phyloP scores from a whole-genome alignment of 805 yeast species.

The Candida succiphila region DNA sequence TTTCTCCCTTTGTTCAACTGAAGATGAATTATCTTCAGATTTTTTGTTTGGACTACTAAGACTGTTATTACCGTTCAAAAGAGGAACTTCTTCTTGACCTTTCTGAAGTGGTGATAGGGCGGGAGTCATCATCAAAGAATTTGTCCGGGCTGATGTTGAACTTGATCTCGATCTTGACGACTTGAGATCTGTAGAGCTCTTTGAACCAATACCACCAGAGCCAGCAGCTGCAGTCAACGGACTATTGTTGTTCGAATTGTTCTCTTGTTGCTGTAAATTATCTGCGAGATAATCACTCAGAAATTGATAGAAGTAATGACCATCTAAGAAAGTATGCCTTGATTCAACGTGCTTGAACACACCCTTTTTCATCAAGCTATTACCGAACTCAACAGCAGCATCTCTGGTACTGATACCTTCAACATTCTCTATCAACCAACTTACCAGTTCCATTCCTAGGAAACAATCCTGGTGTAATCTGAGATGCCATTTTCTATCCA shows the following conservation, averaged over 20 bases:
- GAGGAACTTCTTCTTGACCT: background rate
- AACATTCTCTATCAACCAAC: conserved; percentile 74
- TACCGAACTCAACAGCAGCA: conserved; percentile 77
- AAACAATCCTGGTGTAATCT: conserved; percentile 68
- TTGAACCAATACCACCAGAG: too few relatives aligned
- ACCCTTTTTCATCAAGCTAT: conserved; percentile 59
- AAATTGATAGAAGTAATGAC: conserved; percentile 81
- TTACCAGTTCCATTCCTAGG: conserved; percentile 75
- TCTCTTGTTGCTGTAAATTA: conserved; percentile 5
- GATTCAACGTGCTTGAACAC: conserved; percentile 74
- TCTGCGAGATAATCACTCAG: conserved; percentile 41
- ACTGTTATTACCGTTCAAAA: background rate
- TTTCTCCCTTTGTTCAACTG: conserved; percentile 3
- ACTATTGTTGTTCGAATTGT: background rate
- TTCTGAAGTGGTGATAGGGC: background rate
- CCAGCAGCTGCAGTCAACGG: background rate
- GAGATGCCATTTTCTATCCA: conserved; percentile 89
- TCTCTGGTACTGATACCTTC: conserved; percentile 75
- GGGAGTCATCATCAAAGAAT: conserved; percentile 4
- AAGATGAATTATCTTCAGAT: background rate
- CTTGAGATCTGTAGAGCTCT: background rate
- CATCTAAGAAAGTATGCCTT: conserved; percentile 81
- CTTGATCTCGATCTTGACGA: background rate
- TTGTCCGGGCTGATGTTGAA: background rate
- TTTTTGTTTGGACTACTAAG: background rate